Evolutionary conservation across 352 stramenopile genomes (phyloP).

Genomic region (Phytophthora pistaciae): DNA sequence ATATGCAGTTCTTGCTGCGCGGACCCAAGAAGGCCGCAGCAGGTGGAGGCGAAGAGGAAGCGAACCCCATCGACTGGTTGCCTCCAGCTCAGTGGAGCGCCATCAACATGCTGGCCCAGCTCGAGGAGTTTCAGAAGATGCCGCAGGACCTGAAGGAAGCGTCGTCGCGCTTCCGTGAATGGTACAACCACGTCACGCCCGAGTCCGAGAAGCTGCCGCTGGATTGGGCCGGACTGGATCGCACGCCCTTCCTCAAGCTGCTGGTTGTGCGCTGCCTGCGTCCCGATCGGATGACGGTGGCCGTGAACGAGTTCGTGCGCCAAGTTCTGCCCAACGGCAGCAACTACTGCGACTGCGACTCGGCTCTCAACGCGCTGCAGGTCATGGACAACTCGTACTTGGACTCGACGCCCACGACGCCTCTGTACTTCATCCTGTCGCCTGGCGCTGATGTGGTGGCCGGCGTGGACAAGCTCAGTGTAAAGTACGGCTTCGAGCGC

Average conservation of each 20-base stretch:
- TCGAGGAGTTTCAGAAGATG: conserved; percentile 98
- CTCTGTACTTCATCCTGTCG: conserved; percentile 98
- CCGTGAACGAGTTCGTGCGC: conserved; percentile 96
- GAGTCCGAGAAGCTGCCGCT: conserved; percentile 98
- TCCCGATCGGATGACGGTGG: conserved; percentile 95
- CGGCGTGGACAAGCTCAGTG: conserved; percentile 94
- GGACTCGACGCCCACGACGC: conserved; percentile 95
- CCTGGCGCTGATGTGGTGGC: conserved; percentile 96
- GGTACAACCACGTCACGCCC: conserved; percentile 97
- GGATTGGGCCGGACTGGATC: conserved; percentile 96
- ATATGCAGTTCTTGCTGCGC: conserved; percentile 97
- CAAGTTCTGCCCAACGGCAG: conserved; percentile 93
- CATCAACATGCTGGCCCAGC: conserved; percentile 90
- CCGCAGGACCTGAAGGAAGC: conserved; percentile 96
- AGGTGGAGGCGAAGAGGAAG: conserved; percentile 56
- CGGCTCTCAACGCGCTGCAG: conserved; percentile 95
- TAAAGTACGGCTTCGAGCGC: conserved; percentile 96
- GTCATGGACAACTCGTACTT: conserved; percentile 96
- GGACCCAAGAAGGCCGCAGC: conserved; percentile 80
- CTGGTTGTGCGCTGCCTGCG: conserved; percentile 95
- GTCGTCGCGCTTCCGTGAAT: conserved; percentile 96
- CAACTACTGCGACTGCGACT: conserved; percentile 97
- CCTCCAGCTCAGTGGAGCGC: conserved; percentile 93
- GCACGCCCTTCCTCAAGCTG: conserved; percentile 96
- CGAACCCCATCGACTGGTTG: conserved; percentile 93